phyloP scores from a whole-genome alignment of 192 early-diverging fungal species.

The Coemansia sp. region DNA sequence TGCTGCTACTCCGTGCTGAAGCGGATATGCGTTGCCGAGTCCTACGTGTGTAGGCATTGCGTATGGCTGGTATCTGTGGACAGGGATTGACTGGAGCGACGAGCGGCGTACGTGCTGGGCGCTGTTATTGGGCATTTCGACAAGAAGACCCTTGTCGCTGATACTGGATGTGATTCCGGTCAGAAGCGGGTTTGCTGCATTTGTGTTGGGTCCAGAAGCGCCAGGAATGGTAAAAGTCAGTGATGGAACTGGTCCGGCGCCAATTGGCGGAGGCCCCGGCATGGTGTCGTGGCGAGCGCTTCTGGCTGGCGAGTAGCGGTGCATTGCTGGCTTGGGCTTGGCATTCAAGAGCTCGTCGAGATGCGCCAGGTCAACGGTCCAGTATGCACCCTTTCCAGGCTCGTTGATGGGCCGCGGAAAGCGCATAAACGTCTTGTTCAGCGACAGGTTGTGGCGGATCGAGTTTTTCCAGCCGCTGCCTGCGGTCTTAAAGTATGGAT shows the following conservation, averaged over 20 bases:
- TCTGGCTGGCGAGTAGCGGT: slow-evolving; percentile 26
- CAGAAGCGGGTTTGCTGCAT: slow-evolving; percentile 10
- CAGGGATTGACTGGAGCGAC: slow-evolving; percentile 36
- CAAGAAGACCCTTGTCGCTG: slow-evolving; percentile 37
- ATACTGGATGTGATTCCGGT: slow-evolving; percentile 41
- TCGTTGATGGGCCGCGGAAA: slow-evolving; percentile 76
- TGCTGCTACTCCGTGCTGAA: not conserved
- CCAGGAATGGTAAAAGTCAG: slow-evolving; percentile 1
- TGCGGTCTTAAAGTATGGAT: slow-evolving; percentile 75
- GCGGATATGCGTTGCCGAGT: not conserved
- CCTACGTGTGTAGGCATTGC: slow-evolving; percentile 6
- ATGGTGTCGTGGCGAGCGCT: slow-evolving; percentile 1
- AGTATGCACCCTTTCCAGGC: slow-evolving; percentile 83
- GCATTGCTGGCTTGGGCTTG: slow-evolving; percentile 15
- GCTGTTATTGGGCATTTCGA: not conserved
- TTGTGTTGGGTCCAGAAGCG: not conserved
- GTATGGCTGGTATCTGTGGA: slow-evolving; percentile 44
- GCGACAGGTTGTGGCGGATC: slow-evolving; percentile 83
- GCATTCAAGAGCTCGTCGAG: slow-evolving; percentile 35
- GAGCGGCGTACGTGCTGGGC: slow-evolving; percentile 20
- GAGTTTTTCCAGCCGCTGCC: slow-evolving; percentile 81
- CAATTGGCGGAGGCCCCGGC: not conserved
- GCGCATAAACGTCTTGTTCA: slow-evolving; percentile 79
- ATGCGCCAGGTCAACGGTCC: slow-evolving; percentile 65
- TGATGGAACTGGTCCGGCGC: slow-evolving; percentile 2